Percentiles rank a stretch among this genome's conserved stretches.
phyloP scores from a whole-genome alignment of 495 filamentous ascomycete species.

The Penicillium lividum region DNA sequence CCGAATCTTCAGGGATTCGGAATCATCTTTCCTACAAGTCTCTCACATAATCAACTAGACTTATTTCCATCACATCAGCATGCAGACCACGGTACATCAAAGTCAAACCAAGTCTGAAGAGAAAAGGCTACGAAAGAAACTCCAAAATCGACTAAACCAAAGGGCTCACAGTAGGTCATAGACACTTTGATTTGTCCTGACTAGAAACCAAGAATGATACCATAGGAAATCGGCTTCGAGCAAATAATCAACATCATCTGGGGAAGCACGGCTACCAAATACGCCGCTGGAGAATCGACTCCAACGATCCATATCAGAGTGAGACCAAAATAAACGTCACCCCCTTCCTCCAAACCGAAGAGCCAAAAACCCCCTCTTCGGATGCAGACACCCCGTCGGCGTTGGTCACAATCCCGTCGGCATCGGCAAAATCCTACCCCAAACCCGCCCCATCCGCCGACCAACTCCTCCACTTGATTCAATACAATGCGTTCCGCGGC shows the following conservation, averaged over 20 bases:
- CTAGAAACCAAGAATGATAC: neutral
- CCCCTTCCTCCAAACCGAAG: neutral
- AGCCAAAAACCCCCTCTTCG: neutral
- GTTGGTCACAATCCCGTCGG: neutral
- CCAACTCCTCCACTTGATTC: slow-evolving; percentile 28
- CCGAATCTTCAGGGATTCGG: neutral
- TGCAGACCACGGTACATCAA: neutral
- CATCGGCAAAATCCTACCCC: neutral
- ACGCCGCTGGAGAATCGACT: slow-evolving; percentile 10
- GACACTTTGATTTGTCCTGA: neutral
- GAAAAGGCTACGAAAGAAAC: slow-evolving; percentile 10
- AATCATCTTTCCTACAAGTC: too few species aligned
- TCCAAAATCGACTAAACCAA: slow-evolving; percentile 25
- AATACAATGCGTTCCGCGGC: slow-evolving; percentile 68
- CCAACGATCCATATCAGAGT: neutral
- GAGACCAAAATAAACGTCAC: neutral
- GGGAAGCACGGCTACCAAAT: neutral
- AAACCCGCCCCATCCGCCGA: slow-evolving; percentile 8
- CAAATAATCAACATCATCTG: neutral
- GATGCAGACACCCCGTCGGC: neutral
- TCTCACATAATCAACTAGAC: too few species aligned
- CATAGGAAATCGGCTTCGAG: slow-evolving; percentile 9
- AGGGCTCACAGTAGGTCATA: slow-evolving; percentile 16
- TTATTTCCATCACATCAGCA: neutral
- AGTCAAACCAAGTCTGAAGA: slow-evolving; percentile 3